These are phyloP conservation scores for Suillus occidentalis DNA, from an alignment of 768 basidiomycete genomes.

Conservation along the genomic window DNA sequence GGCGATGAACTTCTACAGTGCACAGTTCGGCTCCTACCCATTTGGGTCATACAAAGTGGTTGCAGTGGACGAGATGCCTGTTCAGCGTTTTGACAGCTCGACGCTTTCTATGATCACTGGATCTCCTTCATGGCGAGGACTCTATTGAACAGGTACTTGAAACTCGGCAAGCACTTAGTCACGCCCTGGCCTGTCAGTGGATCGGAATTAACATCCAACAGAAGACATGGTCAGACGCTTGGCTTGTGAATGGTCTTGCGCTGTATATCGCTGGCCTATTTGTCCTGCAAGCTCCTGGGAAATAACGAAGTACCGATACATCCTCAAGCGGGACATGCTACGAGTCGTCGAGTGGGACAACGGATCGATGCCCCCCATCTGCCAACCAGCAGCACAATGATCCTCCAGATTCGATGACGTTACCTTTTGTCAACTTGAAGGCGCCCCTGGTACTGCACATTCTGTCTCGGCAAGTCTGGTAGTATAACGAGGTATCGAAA, in stretches of 20 bases:
- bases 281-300: conserved; percentile 81
- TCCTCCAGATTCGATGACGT: conserved; percentile 74
- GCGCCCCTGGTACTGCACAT: conserved; percentile 96
- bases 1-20: conserved; percentile 90
- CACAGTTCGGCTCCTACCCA: conserved; percentile 94
- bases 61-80: conserved; percentile 87
- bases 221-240: conserved; percentile 89
- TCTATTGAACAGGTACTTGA: conserved; percentile 93
- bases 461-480: conserved; percentile 91
- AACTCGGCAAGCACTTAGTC: conserved; percentile 80
- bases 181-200: conserved; percentile 96
- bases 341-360: conserved; percentile 86
- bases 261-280: conserved; percentile 89
- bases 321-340: conserved; percentile 95
- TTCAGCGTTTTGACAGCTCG: conserved; percentile 81
- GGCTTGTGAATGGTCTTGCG: conserved; percentile 95
- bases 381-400: conserved; percentile 83
- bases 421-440: conserved; percentile 94
- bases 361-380: conserved; percentile 89
- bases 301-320: conserved; percentile 97
- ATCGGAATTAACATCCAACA: conserved; percentile 94
- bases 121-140: conserved; percentile 83
- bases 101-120: conserved; percentile 79
- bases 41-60: conserved; percentile 93
- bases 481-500: conserved; percentile 70